phyloP scores from a whole-genome alignment of 75 land plant genomes.

The Adiantum capillusveneris region DNA sequence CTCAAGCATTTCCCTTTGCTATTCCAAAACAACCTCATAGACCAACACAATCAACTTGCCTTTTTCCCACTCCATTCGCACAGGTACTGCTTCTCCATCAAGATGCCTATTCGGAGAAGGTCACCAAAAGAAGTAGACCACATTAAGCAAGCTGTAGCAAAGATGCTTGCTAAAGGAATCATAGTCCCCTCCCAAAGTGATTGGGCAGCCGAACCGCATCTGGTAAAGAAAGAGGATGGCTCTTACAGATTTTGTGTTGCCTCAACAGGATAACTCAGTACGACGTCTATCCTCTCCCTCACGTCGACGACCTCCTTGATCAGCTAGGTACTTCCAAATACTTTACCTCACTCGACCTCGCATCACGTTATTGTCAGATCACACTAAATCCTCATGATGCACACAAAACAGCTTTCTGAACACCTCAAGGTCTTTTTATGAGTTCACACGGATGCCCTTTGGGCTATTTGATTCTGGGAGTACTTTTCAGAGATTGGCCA shows the following conservation, averaged over 20 bases:
- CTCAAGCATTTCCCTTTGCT: not conserved
- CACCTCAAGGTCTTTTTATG: no score
- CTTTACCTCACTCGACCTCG: conserved; percentile 13
- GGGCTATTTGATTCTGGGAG: no score
- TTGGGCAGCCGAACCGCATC: not conserved
- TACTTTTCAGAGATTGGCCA: no score
- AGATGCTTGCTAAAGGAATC: not conserved
- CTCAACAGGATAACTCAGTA: conserved; percentile 4
- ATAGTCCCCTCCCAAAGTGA: no score
- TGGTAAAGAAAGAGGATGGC: conserved; percentile 8
- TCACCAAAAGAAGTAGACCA: conserved; percentile 1
- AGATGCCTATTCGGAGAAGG: not conserved
- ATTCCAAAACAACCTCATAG: not conserved
- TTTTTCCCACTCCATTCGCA: not conserved
- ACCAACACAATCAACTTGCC: not conserved
- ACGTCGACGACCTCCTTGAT: conserved; percentile 7
- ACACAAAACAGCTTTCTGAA: no score
- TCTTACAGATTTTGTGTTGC: conserved; percentile 1
- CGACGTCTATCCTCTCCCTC: conserved; percentile 13
- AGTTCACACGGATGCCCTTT: no score
- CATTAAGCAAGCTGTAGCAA: not conserved
- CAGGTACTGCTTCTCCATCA: not conserved
- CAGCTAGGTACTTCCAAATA: not conserved
- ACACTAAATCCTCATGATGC: conserved; percentile 1
- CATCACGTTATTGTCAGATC: conserved; percentile 13